A percentile compares a stretch with the other conserved stretches of the same genome.
phyloP scores from a whole-genome alignment of 306 rosid species.

The Quercus bicolor region DNA sequence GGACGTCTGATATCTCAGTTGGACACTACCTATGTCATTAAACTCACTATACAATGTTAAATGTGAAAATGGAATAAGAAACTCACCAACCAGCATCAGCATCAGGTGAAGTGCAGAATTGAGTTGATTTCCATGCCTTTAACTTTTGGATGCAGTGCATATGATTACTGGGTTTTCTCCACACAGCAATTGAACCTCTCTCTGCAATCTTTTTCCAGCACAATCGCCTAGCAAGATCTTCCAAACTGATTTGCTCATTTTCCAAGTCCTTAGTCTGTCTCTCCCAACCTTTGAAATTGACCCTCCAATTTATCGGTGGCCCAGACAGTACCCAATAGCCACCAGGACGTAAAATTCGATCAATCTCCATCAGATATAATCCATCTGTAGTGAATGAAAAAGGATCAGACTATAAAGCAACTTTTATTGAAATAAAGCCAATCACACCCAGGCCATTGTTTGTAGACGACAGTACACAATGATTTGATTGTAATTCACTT shows the following conservation, averaged over 20 bases:
- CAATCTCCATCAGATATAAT: slow-evolving; percentile 47
- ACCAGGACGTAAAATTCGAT: slow-evolving; percentile 51
- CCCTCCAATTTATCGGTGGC: slow-evolving; percentile 64
- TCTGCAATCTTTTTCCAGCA: slow-evolving; percentile 62
- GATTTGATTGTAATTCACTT: neutral
- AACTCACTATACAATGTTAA: neutral
- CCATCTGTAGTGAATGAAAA: slow-evolving; percentile 35
- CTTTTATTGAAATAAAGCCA: neutral
- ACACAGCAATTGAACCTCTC: slow-evolving; percentile 35
- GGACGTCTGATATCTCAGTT: neutral
- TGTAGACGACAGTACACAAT: neutral
- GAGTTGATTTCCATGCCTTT: slow-evolving; percentile 29
- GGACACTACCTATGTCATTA: neutral
- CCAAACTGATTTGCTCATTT: slow-evolving; percentile 37
- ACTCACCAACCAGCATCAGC: slow-evolving; percentile 50
- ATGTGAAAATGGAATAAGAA: slow-evolving; percentile 7
- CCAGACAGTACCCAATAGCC: slow-evolving; percentile 69
- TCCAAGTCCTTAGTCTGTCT: slow-evolving; percentile 31
- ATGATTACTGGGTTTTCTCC: slow-evolving; percentile 45
- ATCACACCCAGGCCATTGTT: neutral
- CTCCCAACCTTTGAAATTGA: slow-evolving; percentile 39
- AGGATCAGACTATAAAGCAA: neutral
- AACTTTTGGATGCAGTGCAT: slow-evolving; percentile 29
- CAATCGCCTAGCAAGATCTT: slow-evolving; percentile 43
- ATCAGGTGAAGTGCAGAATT: slow-evolving; percentile 38